These are phyloP conservation scores for Silene vulgaris DNA, from an alignment of 179 eudicot species.

Conservation along the genomic window DNA sequence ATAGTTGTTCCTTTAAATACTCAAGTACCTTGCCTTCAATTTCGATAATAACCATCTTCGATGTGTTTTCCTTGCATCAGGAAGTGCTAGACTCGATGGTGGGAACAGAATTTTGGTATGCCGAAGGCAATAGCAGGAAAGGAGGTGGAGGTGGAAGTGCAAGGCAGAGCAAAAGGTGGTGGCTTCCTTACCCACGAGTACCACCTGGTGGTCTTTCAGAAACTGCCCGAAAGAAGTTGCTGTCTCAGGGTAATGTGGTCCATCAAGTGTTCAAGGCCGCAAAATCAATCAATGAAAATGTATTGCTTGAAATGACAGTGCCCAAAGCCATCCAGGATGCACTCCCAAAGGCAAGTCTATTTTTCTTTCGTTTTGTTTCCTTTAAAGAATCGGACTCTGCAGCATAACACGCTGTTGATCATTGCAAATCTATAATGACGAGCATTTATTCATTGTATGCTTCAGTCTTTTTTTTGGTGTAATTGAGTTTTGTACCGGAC, in stretches of 20 bases:
- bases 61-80: constrained; percentile 31
- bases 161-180: constrained; percentile 71
- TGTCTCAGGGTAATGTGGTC: constrained; percentile 62
- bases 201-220: constrained; percentile 79
- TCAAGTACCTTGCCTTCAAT: background rate
- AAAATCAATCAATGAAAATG: constrained; percentile 65
- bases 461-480: background rate
- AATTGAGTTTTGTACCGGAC: too few species aligned
- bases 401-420: background rate
- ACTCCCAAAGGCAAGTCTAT: constrained; percentile 63
- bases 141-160: constrained; percentile 52
- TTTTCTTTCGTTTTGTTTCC: background rate
- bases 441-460: background rate
- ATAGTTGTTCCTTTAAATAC: background rate
- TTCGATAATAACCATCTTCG: background rate
- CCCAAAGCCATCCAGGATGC: constrained; percentile 59
- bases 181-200: constrained; percentile 86
- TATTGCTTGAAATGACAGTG: constrained; percentile 69
- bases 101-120: constrained; percentile 71
- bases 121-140: constrained; percentile 66
- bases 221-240: constrained; percentile 56
- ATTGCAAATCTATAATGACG: background rate
- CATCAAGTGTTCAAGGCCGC: constrained; percentile 92
- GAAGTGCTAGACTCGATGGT: constrained; percentile 79
- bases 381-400: constrained; percentile 10